Evolutionary conservation across 176 grass and related monocot genomes (phyloP), one percentile per base, ranked within the genome.

Genomic region (Triticum monococcum): DNA sequence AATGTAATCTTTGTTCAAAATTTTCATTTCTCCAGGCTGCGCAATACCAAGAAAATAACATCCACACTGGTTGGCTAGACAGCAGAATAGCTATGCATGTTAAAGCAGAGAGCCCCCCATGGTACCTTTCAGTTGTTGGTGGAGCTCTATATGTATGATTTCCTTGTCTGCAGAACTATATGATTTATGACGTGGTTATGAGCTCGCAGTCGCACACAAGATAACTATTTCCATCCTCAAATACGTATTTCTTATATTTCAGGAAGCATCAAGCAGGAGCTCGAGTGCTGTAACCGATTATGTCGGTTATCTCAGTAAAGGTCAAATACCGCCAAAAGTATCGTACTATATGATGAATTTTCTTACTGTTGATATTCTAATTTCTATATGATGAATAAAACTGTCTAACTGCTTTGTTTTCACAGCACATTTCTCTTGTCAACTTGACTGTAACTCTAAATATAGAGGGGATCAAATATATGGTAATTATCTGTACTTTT

Each of bases 91-190:
- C 91, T 81, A 98, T 95, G 95, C 91, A 89, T 38, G 93, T 98
- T 81, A 93, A 93, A 89, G 95, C 95, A 62, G 95, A 98, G 87
- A 98, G 95, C 83, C 95, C 92, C 48, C 95, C 95, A 88, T 98
- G 92, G 95, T 95, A 98, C 85, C 85, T 98, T 98, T 98, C 92
- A 57, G 95, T 98, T 91, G 95, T 98, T 89, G 95, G 89, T 80
- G 92, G 92, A 69, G 83, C 92, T 85, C 84, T 98, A 84, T 98
- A 98, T 87, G 95, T 95, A 95, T 43, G 89, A 23, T 46, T 43
- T 60, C 18, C 48, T 70, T 60, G 22, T 81, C 62, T 63, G 7
- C 37, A 88, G 50, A 78, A 62, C 46, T 33, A 76, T 32, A 76
- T 85, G 45, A 62, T 85, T 43, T 67, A 30, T 59, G 81, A 60